These are phyloP conservation scores for Schizophyllum amplum DNA, from an alignment of 1,284 basidiomycete genomes.

Conservation along the genomic window DNA sequence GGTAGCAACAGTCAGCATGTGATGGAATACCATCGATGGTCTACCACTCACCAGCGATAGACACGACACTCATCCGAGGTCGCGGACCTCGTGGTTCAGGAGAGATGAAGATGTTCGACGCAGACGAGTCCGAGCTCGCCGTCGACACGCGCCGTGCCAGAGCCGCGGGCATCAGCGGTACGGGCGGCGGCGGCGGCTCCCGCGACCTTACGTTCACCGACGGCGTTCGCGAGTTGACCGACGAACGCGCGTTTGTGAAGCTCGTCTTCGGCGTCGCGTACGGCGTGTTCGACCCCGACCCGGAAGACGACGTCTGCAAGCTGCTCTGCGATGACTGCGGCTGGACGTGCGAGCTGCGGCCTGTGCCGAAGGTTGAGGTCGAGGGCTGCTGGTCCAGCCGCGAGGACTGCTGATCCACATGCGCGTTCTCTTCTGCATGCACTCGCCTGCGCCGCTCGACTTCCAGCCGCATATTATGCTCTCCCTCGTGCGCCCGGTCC, in stretches of 20 bases:
- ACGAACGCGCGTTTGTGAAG: background rate
- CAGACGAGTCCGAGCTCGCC: background rate
- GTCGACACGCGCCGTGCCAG: background rate
- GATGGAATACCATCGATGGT: background rate
- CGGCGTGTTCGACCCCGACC: background rate
- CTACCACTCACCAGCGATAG: background rate
- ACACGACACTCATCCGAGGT: background rate
- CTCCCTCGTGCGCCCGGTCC: too few species aligned
- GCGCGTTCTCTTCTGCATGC: too few species aligned
- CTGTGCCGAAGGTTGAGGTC: background rate
- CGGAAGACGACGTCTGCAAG: background rate
- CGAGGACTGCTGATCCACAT: too few species aligned
- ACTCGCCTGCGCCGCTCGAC: too few species aligned
- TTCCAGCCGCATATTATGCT: too few species aligned
- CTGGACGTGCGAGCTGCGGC: background rate
- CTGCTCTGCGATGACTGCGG: background rate
- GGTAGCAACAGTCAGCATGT: background rate
- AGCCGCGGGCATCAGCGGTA: background rate
- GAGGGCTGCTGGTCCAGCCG: too few species aligned
- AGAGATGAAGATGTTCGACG: background rate
- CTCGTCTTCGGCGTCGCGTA: background rate
- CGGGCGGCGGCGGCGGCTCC: too few species aligned
- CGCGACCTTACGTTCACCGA: too few species aligned
- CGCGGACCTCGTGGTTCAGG: background rate
- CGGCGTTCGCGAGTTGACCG: background rate